A percentile compares a stretch with the other conserved stretches of the same genome.
These are phyloP conservation scores for Candida neerlandica DNA, from an alignment of 1,139 yeast genomes.

Conservation along the genomic window DNA sequence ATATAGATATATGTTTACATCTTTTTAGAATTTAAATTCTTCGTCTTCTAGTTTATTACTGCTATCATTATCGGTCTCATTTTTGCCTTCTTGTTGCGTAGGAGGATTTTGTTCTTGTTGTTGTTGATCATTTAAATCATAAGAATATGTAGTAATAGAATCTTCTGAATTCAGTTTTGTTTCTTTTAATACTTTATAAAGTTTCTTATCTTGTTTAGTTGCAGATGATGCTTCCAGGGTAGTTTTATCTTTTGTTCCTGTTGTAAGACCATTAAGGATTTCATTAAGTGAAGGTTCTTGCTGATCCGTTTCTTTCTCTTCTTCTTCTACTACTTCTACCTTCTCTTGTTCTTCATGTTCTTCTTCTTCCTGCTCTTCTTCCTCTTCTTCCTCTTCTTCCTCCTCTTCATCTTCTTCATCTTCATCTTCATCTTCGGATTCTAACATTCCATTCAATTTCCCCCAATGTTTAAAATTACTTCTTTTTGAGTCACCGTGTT, in stretches of 20 bases:
- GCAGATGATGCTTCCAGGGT: no score
- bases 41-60: slow-evolving; percentile 8
- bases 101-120: neutral
- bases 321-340: slow-evolving; percentile 17
- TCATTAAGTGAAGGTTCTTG: slow-evolving; percentile 5
- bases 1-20: neutral
- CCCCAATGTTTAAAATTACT: slow-evolving; percentile 42
- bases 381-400: slow-evolving; percentile 23
- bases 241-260: neutral
- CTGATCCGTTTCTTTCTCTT: neutral
- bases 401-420: slow-evolving; percentile 26
- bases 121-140: slow-evolving; percentile 3
- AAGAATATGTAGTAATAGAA: slow-evolving; percentile 10
- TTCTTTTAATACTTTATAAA: slow-evolving; percentile 15
- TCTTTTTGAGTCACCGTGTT: slow-evolving; percentile 19
- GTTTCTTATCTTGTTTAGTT: slow-evolving; percentile 7
- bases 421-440: slow-evolving; percentile 36
- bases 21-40: slow-evolving; percentile 17
- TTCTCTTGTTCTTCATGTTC: slow-evolving; percentile 20
- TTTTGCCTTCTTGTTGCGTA: neutral
- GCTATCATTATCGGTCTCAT: neutral
- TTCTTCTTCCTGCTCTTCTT: slow-evolving; percentile 22
- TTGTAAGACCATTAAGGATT: slow-evolving; percentile 3
- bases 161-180: slow-evolving; percentile 6
- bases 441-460: slow-evolving; percentile 36